These are phyloP conservation scores for Verticillium zaregamsianum DNA, from an alignment of 2,329 filamentous ascomycete genomes.

Conservation along the genomic window DNA sequence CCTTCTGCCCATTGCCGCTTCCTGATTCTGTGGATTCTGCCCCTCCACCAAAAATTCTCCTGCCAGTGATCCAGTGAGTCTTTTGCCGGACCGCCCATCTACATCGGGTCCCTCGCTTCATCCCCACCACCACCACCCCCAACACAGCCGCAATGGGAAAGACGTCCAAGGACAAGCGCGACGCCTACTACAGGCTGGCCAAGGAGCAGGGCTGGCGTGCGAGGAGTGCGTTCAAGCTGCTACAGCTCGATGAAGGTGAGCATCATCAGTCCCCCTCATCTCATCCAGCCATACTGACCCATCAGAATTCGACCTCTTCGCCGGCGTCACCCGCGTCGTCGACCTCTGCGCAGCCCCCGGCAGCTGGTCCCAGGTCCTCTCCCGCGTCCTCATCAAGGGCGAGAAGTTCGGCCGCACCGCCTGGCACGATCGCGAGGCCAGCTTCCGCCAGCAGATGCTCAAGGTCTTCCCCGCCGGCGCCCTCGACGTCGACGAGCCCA, in stretches of 20 bases:
- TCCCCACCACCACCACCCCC: not conserved
- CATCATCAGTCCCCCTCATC: slow-evolving; percentile 1
- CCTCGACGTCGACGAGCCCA: slow-evolving; percentile 14
- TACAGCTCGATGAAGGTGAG: slow-evolving; percentile 81
- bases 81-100: not conserved
- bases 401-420: slow-evolving; percentile 83
- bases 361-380: slow-evolving; percentile 96
- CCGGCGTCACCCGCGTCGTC: slow-evolving; percentile 85
- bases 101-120: not conserved
- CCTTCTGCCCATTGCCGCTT: not conserved
- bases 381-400: slow-evolving; percentile 86
- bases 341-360: slow-evolving; percentile 94
- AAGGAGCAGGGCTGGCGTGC: slow-evolving; percentile 99
- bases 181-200: slow-evolving; percentile 94
- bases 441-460: slow-evolving; percentile 58
- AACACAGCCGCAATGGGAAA: slow-evolving; percentile 67
- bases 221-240: slow-evolving; percentile 91
- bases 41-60: slow-evolving; percentile 7
- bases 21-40: slow-evolving; percentile 6
- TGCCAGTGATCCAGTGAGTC: not conserved
- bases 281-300: slow-evolving; percentile 5
- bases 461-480: slow-evolving; percentile 33
- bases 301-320: slow-evolving; percentile 88
- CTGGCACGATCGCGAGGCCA: slow-evolving; percentile 80
- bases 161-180: slow-evolving; percentile 97